Conservation (phyloP, 208 protist species). For the Acanthamoeba healyi region DNA sequence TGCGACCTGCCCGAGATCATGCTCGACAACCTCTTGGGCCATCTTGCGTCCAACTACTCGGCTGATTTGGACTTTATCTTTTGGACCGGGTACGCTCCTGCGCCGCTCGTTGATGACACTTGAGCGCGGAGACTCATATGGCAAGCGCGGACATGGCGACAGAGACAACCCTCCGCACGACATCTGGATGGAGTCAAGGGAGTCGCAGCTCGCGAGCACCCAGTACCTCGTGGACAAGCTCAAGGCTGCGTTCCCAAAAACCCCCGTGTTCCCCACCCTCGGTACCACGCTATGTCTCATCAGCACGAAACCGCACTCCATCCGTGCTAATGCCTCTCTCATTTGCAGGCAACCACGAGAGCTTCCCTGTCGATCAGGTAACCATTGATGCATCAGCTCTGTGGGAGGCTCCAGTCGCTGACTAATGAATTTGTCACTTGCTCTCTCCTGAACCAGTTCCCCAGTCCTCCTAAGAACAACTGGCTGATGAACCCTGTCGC, state of each 20-base stretch:
- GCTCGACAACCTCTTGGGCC: neutral
- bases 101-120: too few species aligned
- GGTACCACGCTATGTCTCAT: too few species aligned
- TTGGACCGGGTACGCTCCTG: slow-evolving; percentile 63
- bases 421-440: neutral
- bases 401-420: too few species aligned
- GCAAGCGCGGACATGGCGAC: too few species aligned
- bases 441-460: neutral
- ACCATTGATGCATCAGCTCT: too few species aligned
- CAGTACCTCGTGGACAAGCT: slow-evolving; percentile 10
- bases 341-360: slow-evolving; percentile 16
- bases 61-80: slow-evolving; percentile 50
- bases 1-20: slow-evolving; percentile 36
- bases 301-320: too few species aligned
- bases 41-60: slow-evolving; percentile 35
- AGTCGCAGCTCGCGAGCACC: slow-evolving; percentile 4
- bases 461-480: neutral
- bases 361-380: slow-evolving; percentile 47
- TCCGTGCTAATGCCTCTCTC: neutral
- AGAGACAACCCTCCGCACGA: slow-evolving; percentile 62
- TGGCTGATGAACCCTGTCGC: slow-evolving; percentile 58
- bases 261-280: slow-evolving; percentile 30
- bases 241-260: neutral
- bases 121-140: too few species aligned
- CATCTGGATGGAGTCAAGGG: slow-evolving; percentile 34